Evolutionary conservation across 2,329 filamentous ascomycete species (phyloP), one percentile per base, ranked within the genome.

Genomic region (Pyrenochaeta sp.): DNA sequence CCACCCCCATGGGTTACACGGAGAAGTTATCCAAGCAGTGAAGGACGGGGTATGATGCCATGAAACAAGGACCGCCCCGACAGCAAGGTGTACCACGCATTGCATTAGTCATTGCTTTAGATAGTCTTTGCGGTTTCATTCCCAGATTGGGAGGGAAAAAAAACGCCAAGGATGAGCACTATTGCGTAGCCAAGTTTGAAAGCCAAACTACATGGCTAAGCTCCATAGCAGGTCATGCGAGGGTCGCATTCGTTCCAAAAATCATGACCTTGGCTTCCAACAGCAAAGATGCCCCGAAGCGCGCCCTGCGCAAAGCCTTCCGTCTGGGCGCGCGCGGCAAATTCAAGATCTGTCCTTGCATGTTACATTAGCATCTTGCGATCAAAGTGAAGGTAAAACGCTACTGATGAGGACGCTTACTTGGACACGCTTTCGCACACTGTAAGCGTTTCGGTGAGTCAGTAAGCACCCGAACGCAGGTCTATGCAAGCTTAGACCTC

Each of bases 251-350:
- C 19, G 30, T 46, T 28, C 28, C 53, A 15, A 28, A 39, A 42
- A 27, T 24, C 19, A 51, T 46, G 36, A 13, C 50, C 27, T 44
- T 60, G 44, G 9, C 22, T 34, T 25, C 27, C 46, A 52, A 51
- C 52, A 34, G 25, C n/a, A 58, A 58, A 37, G 48, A 55, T 52
- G 36, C 37, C 36, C 53, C 59, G 59, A 61, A 57, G 36, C 43
- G 53, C 45, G 53, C 44, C 34, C 43, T 52, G 37, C n/a, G 36
- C 49, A 49, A 48, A 27, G 44, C 15, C 34, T 36, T 54, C 56
- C 54, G 61, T 58, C 63, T 67, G 56, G 65, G 63, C 63, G 25
- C 25, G 53, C 64, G 58, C 48, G 59, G 65, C 62, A 52, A 39
- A 19, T 45, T 42, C 52, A 56, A 52, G 54, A 10, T 51, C 19